Evolutionary conservation across 2,329 filamentous ascomycete species (phyloP), one percentile per base, ranked within the genome.

Genomic region (Colletotrichum sp.): DNA sequence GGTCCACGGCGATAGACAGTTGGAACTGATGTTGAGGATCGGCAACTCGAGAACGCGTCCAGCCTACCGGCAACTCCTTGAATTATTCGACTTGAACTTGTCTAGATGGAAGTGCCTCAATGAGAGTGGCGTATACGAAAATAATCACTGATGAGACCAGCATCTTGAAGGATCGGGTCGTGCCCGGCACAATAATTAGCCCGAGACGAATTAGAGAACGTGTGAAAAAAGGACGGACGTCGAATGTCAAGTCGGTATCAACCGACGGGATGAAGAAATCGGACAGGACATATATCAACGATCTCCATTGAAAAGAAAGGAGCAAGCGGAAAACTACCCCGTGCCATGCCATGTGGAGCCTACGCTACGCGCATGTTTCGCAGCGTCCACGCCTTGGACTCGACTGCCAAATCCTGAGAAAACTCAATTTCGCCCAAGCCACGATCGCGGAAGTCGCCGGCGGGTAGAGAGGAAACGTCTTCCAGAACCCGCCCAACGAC

Each of bases 1-100:
- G 63, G 8, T 73, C 70, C 3, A 43, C 21, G 11, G 70, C 70
- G 6, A 73, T 65, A 18, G 70, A 73, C 6, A 73, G 27, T 18
- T 55, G 55, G 21, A 73, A 65, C 11, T 1, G 18, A 8, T 73
- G 70, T 18, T 64, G 7, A 2, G 66, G 51, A 16, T 70, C 70
- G 0, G 70, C 24, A 5, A 27, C 8, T 5, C 66, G 59, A 27
- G 59, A 64, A 9, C 18, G 47, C 31, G 18, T 38, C 70, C 66
- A 73, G 34, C 36, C 47, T 6, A 59, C 6, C 36, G 70, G 66
- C 11, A 54, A 47, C 15, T 33, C 12, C 8, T 29, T 51, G 24
- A 13, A 21, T 55, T 59, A 64, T 33, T 73, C 70, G 3, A 73
- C 36, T 24, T 70, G 51, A 4, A 70, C 36, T 13, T 33, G 33